Base-by-base conservation (phyloP, 106 monocot species). In the Agapanthus africanus region DNA sequence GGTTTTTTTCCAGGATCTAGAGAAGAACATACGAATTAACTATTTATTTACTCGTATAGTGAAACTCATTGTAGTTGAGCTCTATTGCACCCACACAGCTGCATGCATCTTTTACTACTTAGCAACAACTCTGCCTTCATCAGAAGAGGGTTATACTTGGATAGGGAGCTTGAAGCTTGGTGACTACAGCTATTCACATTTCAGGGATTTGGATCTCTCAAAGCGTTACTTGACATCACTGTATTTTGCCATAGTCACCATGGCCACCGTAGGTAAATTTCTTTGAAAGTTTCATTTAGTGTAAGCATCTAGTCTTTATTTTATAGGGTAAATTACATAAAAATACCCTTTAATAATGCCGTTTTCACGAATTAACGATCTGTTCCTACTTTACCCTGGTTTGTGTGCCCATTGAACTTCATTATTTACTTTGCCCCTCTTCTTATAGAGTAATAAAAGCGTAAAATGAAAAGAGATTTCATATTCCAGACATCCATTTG, bases 71-170 rank as follows among this genome's bases (percentile, higher is more conserved):
- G 83, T 71, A 74, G 95, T 95, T 11, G 95, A 91, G 69, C 83
- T 95, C 54, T 95, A 95, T 74, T 91, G 85, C 50, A 91, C 95
- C 6, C 95, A 95, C 74, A 95, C 88, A 28, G 95, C 88, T 66
- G 95, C 95, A 2, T 95, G 95, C 68, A 88, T 88, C 39, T 95
- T 95, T 56, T 95, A 95, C 54, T 95, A 91, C 66, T 54, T 95
- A 27, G 95, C 95, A 5, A 95, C 95, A 15, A 95, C 95, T 4
- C 37, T 91, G 40, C 95, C 91, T 71, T 42, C 74, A 40, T 83
- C 88, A 14, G 84, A 47, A 79, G 95, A 95, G 82, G 83, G 83
- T 0, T 78, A 83, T 50, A 95, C 95, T 2, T 95, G 95, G 95
- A 95, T 95, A 21, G 95, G 95, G 62, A 95, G 95, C 67, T 75